Conservation (phyloP, 2,329 filamentous ascomycete species). For the Aureobasidium sp. region DNA sequence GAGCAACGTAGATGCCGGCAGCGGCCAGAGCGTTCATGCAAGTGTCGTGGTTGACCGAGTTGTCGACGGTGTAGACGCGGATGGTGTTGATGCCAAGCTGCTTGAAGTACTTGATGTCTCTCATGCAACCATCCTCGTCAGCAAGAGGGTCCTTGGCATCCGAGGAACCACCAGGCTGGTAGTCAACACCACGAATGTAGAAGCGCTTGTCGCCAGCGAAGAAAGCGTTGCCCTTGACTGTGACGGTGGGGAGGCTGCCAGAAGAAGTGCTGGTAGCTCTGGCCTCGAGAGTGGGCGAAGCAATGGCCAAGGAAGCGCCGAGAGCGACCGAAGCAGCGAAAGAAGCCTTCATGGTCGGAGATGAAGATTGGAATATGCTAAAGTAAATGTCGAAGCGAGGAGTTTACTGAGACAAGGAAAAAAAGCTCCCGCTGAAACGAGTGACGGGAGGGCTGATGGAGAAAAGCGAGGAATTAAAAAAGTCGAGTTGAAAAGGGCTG, state of each 20-base stretch:
- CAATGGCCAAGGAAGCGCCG: slow-evolving; percentile 42
- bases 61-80: slow-evolving; percentile 89
- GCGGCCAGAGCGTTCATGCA: slow-evolving; percentile 78
- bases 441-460: slow-evolving; percentile 15
- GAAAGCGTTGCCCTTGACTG: slow-evolving; percentile 60
- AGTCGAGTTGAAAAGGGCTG: slow-evolving; percentile 15
- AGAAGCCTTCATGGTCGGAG: slow-evolving; percentile 47
- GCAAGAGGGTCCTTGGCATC: slow-evolving; percentile 67
- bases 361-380: background rate
- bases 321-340: slow-evolving; percentile 33
- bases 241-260: slow-evolving; percentile 47
- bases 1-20: slow-evolving; percentile 84
- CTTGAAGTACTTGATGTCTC: slow-evolving; percentile 76
- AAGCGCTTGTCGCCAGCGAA: slow-evolving; percentile 55
- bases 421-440: slow-evolving; percentile 13
- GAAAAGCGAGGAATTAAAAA: slow-evolving; percentile 17
- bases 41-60: slow-evolving; percentile 69
- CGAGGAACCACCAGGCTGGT: slow-evolving; percentile 50
- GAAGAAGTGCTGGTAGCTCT: slow-evolving; percentile 34
- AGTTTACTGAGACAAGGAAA: slow-evolving; percentile 2
- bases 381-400: slow-evolving; percentile 5
- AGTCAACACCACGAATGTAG: slow-evolving; percentile 56
- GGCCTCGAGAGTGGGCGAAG: slow-evolving; percentile 32
- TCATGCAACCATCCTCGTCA: slow-evolving; percentile 61
- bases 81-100: slow-evolving; percentile 83